Evolutionary conservation across 129 eudicot species (phyloP), one percentile per base, ranked within the genome.

Genomic region (Artemisia argyi): DNA sequence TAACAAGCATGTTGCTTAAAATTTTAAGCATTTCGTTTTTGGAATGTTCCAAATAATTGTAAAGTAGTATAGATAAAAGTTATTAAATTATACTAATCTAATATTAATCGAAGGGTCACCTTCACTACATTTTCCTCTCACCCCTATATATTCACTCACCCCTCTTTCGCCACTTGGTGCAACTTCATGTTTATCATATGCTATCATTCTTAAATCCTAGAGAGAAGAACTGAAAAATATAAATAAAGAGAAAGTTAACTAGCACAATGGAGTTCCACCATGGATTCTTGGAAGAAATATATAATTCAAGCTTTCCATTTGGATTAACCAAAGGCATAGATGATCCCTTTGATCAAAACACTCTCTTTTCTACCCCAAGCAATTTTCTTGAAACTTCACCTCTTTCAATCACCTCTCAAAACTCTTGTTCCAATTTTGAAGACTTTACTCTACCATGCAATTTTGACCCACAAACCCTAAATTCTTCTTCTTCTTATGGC

Each of bases 271-370:
- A 88, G 80, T 81, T 76, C 49, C 66, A 74, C 20, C 74, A 73
- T 72, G 82, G 76, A 42, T 77, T 84, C 56, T 72, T 89, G 59
- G 92, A 86, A 75, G 96, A 89, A 68, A 71, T 89, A 61, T 63
- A 79, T 64, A 76, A 83, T 76, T 66, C 86, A 64, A 78, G 62
- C 57, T 48, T 71, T 63, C 73, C 75, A 10, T 66, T 14, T 54
- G 83, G 68, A 69, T 7, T 39, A 7, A 65, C 64, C 53, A 74
- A 69, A 68, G 73, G 64, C 68, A 64, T 44, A 35, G 76, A 74
- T 78, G 70, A 51, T 53, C 75, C 66, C 58, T 66, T 66, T 82
- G 65, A 77, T 48, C 79, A 66, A 64, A 71, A 57, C 66, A 52
- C 76, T 66, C 82, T 60, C 51, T 28, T 72, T 50, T 17, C 69